A percentile compares a stretch with the other conserved stretches of the same genome.
phyloP scores from a whole-genome alignment of 345 rosid genomes.

The Aquilaria malaccensis region DNA sequence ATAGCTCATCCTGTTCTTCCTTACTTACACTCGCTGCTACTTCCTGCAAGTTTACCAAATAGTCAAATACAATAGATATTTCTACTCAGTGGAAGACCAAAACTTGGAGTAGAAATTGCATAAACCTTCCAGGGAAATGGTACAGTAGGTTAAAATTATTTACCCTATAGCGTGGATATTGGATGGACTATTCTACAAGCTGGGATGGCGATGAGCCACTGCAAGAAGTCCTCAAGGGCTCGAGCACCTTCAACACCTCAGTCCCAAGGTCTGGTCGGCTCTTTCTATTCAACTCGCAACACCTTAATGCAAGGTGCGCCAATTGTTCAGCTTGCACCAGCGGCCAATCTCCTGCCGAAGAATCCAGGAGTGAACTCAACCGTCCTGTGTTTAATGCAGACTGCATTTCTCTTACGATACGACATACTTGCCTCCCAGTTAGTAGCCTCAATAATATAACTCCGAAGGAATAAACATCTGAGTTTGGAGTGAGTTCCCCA shows the following conservation, averaged over 20 bases:
- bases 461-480: constrained; percentile 90
- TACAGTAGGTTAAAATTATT: no score
- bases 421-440: constrained; percentile 63
- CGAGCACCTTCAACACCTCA: constrained; percentile 78
- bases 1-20: no score
- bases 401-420: constrained; percentile 64
- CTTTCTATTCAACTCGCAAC: constrained; percentile 57
- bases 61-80: no score
- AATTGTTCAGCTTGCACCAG: constrained; percentile 72
- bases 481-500: constrained; percentile 73
- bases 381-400: constrained; percentile 46
- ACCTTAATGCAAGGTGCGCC: constrained; percentile 63
- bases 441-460: constrained; percentile 61
- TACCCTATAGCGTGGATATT: no score
- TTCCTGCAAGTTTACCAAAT: no score
- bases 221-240: constrained; percentile 73
- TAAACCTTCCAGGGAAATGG: no score
- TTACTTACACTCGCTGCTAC: no score
- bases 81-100: no score
- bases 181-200: constrained; percentile 11
- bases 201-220: constrained; percentile 46
- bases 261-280: constrained; percentile 66
- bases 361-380: constrained; percentile 54
- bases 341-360: constrained; percentile 91
- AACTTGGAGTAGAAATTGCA: no score